Evolutionary conservation across 345 rosid genomes (phyloP).

Genomic region (Corchorus olitorius): DNA sequence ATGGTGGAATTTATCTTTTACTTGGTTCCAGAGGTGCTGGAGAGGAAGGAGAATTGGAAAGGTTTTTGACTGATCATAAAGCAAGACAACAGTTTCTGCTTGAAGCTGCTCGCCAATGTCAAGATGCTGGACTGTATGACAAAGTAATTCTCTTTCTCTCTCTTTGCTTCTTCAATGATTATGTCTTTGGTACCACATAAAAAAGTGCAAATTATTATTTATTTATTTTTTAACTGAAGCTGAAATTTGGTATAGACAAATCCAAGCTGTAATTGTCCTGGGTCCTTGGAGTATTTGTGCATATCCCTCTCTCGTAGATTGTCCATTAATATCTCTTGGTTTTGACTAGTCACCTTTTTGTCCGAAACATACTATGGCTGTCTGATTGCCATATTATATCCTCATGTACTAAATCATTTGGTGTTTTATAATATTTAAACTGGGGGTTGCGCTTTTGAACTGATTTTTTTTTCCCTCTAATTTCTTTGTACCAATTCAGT

Average conservation of each 20-base stretch:
- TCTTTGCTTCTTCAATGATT: background rate
- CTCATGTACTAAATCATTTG: background rate
- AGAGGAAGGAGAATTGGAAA: conserved; percentile 86
- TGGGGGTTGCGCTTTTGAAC: background rate
- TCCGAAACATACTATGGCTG: background rate
- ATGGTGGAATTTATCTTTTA: conserved; percentile 76
- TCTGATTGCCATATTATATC: background rate
- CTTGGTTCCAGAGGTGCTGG: conserved; percentile 90
- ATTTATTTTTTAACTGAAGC: background rate
- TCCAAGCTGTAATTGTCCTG: background rate
- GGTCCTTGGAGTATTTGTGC: background rate
- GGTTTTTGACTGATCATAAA: conserved; percentile 65
- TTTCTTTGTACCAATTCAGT: conserved; percentile 41
- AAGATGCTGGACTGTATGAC: conserved; percentile 89
- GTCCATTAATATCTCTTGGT: background rate
- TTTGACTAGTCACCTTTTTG: background rate
- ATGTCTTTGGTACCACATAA: background rate
- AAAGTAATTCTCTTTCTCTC: conserved; percentile 53
- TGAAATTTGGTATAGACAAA: background rate
- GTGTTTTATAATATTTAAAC: background rate
- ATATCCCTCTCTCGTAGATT: background rate
- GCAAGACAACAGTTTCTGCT: conserved; percentile 80
- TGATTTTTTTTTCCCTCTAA: background rate
- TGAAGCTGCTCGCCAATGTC: conserved; percentile 87
- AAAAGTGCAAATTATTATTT: background rate